A percentile compares a stretch with the other conserved stretches of the same genome.
These are phyloP conservation scores for Trametes gibbosa DNA, from an alignment of 768 basidiomycete species.

Conservation along the genomic window DNA sequence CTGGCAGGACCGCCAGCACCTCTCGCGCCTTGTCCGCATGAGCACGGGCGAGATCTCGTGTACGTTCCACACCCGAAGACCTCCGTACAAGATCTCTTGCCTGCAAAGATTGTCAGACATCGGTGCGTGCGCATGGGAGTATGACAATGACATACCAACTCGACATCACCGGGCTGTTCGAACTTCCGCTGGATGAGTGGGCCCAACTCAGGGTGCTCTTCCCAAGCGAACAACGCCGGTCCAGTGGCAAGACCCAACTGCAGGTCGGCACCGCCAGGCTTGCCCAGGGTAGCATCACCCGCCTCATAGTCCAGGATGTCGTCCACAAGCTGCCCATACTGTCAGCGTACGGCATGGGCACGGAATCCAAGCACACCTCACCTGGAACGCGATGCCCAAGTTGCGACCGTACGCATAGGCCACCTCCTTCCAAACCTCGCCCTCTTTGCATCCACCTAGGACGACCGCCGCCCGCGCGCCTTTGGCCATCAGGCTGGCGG, in stretches of 20 bases:
- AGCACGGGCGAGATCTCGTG: slow-evolving; percentile 66
- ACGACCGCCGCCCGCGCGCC: slow-evolving; percentile 79
- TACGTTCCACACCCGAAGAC: slow-evolving; percentile 77
- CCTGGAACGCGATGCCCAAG: slow-evolving; percentile 95
- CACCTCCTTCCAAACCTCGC: slow-evolving; percentile 83
- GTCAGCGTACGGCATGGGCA: neutral
- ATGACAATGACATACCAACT: slow-evolving; percentile 49
- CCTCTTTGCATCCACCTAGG: slow-evolving; percentile 76
- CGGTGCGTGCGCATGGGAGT: neutral
- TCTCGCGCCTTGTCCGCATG: slow-evolving; percentile 80
- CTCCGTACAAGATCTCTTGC: slow-evolving; percentile 63
- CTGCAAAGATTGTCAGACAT: slow-evolving; percentile 35
- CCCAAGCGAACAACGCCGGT: slow-evolving; percentile 83
- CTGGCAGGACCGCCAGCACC: slow-evolving; percentile 66
- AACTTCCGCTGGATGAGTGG: slow-evolving; percentile 81
- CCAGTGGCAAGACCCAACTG: slow-evolving; percentile 73
- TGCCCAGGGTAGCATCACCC: slow-evolving; percentile 70
- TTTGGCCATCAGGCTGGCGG: slow-evolving; percentile 89
- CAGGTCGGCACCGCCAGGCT: slow-evolving; percentile 75
- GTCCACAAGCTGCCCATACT: slow-evolving; percentile 73
- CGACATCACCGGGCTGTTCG: slow-evolving; percentile 72
- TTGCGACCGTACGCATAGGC: slow-evolving; percentile 92
- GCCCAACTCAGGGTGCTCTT: slow-evolving; percentile 74
- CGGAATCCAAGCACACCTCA: slow-evolving; percentile 27
- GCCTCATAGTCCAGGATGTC: slow-evolving; percentile 93